phyloP scores from a whole-genome alignment of 208 protist species.

The Leishmania mexicana region DNA sequence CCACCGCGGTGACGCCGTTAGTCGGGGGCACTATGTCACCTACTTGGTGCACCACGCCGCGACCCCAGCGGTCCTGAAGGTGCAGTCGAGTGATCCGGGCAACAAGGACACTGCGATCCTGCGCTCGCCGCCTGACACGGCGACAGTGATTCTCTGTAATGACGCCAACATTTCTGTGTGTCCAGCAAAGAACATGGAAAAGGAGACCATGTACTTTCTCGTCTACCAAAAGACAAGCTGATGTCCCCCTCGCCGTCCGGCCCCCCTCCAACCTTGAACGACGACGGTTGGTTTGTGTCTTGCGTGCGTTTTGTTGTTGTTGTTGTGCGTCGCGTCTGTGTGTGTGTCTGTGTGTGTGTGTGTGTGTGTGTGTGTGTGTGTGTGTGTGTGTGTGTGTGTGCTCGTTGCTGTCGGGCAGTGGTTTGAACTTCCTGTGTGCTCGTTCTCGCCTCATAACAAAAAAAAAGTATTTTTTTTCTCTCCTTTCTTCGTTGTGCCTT shows the following conservation, averaged over 20 bases:
- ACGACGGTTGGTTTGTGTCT: not conserved
- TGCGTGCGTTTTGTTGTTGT: not conserved
- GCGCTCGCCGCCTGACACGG: slow-evolving; percentile 9
- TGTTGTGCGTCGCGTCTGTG: not conserved
- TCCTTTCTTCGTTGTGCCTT: not conserved
- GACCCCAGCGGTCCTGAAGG: slow-evolving; percentile 26
- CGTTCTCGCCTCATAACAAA: slow-evolving; percentile 7
- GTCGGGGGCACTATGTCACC: slow-evolving; percentile 80
- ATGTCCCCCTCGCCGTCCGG: not conserved
- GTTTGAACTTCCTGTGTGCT: no score
- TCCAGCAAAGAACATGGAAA: slow-evolving; percentile 31
- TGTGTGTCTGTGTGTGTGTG: not conserved
- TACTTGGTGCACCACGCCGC: slow-evolving; percentile 63
- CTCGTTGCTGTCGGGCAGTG: no score
- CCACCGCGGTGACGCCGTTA: slow-evolving; percentile 59
- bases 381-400: no score
- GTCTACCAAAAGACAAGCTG: slow-evolving; percentile 61
- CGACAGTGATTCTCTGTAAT: slow-evolving; percentile 69
- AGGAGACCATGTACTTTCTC: slow-evolving; percentile 80
- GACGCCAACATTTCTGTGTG: slow-evolving; percentile 51
- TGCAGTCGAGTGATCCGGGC: slow-evolving; percentile 6
- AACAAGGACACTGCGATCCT: slow-evolving; percentile 10
- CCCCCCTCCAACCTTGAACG: not conserved
- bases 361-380: slow-evolving; percentile 1
- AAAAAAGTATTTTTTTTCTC: not conserved